Conservation (phyloP, 495 filamentous ascomycete species). For the Aspergillus conjunctus region DNA sequence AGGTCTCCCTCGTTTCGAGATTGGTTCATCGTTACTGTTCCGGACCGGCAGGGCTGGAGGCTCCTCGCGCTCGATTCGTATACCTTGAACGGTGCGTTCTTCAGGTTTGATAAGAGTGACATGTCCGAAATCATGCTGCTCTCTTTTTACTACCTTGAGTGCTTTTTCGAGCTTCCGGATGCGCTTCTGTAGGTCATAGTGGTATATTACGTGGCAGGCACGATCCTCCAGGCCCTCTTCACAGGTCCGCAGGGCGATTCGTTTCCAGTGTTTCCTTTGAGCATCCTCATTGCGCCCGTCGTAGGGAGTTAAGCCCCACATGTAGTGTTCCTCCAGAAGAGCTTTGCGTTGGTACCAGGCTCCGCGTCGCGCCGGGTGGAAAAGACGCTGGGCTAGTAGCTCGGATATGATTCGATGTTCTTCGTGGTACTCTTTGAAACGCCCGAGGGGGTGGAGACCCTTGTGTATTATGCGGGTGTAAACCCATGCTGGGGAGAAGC, state of each 20-base stretch:
- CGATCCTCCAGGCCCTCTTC: slow-evolving; percentile 84
- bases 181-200: slow-evolving; percentile 93
- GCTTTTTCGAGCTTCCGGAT: slow-evolving; percentile 84
- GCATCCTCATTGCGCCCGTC: slow-evolving; percentile 57
- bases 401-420: slow-evolving; percentile 77
- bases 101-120: slow-evolving; percentile 72
- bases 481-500: slow-evolving; percentile 90
- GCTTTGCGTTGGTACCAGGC: slow-evolving; percentile 97
- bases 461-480: slow-evolving; percentile 95
- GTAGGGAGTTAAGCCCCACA: slow-evolving; percentile 62
- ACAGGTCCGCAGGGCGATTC: slow-evolving; percentile 78
- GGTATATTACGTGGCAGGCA: slow-evolving; percentile 86
- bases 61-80: slow-evolving; percentile 66
- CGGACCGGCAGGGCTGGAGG: slow-evolving; percentile 23
- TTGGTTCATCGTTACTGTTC: slow-evolving; percentile 15
- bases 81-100: slow-evolving; percentile 74
- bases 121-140: slow-evolving; percentile 93
- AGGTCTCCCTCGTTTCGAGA: slow-evolving; percentile 60
- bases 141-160: slow-evolving; percentile 78
- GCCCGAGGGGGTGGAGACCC: slow-evolving; percentile 74
- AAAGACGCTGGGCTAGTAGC: slow-evolving; percentile 77
- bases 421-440: slow-evolving; percentile 75
- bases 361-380: slow-evolving; percentile 82
- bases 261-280: slow-evolving; percentile 83
- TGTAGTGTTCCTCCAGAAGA: slow-evolving; percentile 92